A percentile compares a stretch with the other conserved stretches of the same genome.
These are phyloP conservation scores for Exophiala viscosa DNA, from an alignment of 2,329 filamentous ascomycete genomes.

Conservation along the genomic window DNA sequence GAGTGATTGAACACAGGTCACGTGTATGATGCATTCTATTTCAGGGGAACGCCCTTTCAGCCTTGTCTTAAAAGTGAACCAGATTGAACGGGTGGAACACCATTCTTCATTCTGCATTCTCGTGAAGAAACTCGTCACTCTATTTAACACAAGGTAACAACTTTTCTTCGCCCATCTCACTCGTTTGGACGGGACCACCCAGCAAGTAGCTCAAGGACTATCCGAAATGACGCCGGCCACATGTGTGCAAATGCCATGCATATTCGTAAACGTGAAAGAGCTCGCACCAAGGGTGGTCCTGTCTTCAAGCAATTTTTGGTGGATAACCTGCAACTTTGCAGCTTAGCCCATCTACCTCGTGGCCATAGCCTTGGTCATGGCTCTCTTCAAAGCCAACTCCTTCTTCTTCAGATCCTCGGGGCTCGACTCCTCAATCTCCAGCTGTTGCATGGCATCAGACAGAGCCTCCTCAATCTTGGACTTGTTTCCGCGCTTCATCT, in stretches of 20 bases:
- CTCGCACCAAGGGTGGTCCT: neutral
- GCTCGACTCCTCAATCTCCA: slow-evolving; percentile 87
- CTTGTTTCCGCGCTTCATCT: slow-evolving; percentile 98
- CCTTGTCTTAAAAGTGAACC: too few relatives aligned
- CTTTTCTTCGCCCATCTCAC: neutral
- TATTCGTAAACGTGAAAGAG: slow-evolving; percentile 12
- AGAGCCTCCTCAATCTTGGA: slow-evolving; percentile 98
- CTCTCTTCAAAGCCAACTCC: slow-evolving; percentile 94
- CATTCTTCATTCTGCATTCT: too few relatives aligned
- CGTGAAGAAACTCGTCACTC: neutral
- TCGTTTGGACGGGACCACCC: neutral
- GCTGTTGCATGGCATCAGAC: slow-evolving; percentile 93
- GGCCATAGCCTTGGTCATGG: slow-evolving; percentile 97
- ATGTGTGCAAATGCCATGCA: slow-evolving; percentile 5
- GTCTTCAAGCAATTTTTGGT: neutral
- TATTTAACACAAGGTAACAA: slow-evolving; percentile 1
- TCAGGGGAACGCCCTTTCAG: too few relatives aligned
- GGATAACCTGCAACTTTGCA: neutral
- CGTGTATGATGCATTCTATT: too few relatives aligned
- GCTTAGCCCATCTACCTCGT: slow-evolving; percentile 62
- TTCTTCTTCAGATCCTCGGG: slow-evolving; percentile 99
- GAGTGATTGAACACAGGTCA: too few relatives aligned
- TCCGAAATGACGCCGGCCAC: slow-evolving; percentile 3
- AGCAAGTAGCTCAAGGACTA: neutral
- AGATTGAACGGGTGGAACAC: too few relatives aligned